Evolutionary conservation across 2,329 filamentous ascomycete genomes (phyloP), one percentile per base, ranked within the genome.

Genomic region (Cercospora sp.): DNA sequence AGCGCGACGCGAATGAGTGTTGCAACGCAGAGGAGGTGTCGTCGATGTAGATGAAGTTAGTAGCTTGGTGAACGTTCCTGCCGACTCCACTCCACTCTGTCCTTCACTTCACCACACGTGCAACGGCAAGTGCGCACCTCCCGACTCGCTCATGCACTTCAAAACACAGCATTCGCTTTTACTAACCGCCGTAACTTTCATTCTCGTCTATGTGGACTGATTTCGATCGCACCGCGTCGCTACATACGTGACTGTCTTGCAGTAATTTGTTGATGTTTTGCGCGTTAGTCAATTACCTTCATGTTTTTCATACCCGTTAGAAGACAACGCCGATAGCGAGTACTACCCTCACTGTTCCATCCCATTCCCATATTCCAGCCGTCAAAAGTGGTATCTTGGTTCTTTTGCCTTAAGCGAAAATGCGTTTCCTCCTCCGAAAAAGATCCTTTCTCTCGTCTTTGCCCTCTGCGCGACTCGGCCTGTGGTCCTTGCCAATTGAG

Each of bases 261-360:
- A 63, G 55, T 42, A 26, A 10, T 13, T 63, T 59, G 18, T 20
- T 48, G 39, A 57, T 20, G 26, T 28, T 58, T 16, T n/a, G 26
- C 16, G 45, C 63, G 63, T 68, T 48, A 68, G 66, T 65, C 58
- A 45, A 65, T 65, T 68, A 65, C 42, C 59, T 33, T 68, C 58
- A 61, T 68, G 26, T 20, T 53, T 20, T 53, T 23, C 51, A 45
- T 60, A 30, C 53, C 66, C 57, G 20, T 18, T 20, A n/a, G 12
- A 57, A 26, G 13, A 23, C 45, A 67, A 67, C 60, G 60, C 62
- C 66, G n/a, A 18, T 33, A 60, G 63, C 45, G 57, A 42, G 57
- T 31, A 31, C 45, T 60, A 16, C 20, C 48, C 28, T 39, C 28
- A 28, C 33, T 60, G 28, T 16, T 20, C 57, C 36, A 42, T 42